These are phyloP conservation scores for Alternaria viburni DNA, from an alignment of 2,329 filamentous ascomycete species.

Conservation along the genomic window DNA sequence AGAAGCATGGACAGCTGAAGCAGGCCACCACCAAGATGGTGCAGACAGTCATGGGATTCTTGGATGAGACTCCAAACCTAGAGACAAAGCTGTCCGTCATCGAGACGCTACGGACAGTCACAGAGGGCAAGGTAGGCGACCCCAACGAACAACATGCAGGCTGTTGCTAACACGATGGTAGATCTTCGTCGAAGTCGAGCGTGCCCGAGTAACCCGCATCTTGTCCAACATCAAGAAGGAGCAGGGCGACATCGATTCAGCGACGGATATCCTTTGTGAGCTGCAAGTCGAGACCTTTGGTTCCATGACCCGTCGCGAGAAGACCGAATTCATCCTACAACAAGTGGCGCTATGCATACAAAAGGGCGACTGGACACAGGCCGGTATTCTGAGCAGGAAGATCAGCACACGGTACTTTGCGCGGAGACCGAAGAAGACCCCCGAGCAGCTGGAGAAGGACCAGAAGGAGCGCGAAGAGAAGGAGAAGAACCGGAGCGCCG, in stretches of 20 bases:
- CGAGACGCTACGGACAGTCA: conserved; percentile 93
- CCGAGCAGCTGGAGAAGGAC: conserved; percentile 89
- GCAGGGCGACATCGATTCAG: conserved; percentile 88
- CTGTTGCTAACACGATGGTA: conserved; percentile 43
- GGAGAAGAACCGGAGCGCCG: conserved; percentile 78
- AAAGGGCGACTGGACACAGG: conserved; percentile 94
- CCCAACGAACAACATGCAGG: neutral
- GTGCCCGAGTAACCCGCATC: conserved; percentile 91
- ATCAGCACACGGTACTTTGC: conserved; percentile 93
- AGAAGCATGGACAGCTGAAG: conserved; percentile 99
- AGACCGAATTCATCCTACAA: conserved; percentile 97
- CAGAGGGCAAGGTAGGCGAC: conserved; percentile 81
- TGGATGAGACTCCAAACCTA: conserved; percentile 82
- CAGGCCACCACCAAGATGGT: conserved; percentile 99
- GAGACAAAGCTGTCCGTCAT: conserved; percentile 93
- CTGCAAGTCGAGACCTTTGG: conserved; percentile 98
- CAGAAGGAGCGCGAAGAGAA: conserved; percentile 84
- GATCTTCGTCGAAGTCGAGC: conserved; percentile 99
- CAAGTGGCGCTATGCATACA: conserved; percentile 96
- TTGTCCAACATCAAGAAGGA: conserved; percentile 97
- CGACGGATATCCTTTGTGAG: conserved; percentile 93
- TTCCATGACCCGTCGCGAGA: conserved; percentile 95
- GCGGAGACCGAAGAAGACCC: conserved; percentile 87
- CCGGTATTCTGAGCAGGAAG: conserved; percentile 90
- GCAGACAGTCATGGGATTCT: conserved; percentile 90